Base-by-base conservation (phyloP, 805 yeast species). In the Clavispora phyllophila region DNA sequence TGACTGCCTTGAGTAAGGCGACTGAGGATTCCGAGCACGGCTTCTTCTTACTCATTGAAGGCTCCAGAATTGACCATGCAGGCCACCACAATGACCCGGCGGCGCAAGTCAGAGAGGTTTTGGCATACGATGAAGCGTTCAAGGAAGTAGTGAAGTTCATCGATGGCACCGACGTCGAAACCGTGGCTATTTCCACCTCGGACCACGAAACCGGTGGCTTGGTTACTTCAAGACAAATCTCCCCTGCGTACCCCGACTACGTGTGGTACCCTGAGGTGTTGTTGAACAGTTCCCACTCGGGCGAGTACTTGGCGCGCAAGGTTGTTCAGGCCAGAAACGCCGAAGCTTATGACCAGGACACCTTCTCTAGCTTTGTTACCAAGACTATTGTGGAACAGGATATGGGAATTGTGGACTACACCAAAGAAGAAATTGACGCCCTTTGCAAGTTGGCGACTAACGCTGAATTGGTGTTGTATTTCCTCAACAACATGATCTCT, bases 121-220 rank as follows among this genome's bases (percentile, higher is more conserved):
- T 89, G 53, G 96, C 95, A 2, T 90, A 81, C 61, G 95, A 87
- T 60, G 79, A 78, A 46, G 89, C 96, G 3, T 87, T 86, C 65
- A 63, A 75, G 47, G 84, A 87, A 9, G 96, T 83, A 2, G 63
- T 78, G 41, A 79, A 85, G 33, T 88, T 79, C 60, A 86, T 84
- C 29, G 80, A 83, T 51, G 58, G 71, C 8, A 57, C 84, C 2
- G 87, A 84, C 39, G 80, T 76, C 10, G 96, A 88, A 53, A 87
- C 96, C 3, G 70, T 84, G 36, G 75, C 87, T 32, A 70, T 90
- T 33, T 80, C 91, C 20, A 88, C 96, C 2, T 84, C 95, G 19
- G 97, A 90, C 62, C 98, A 90, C 68, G 98, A 90, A 62, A 90
- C 97, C 20, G 98, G 98, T 48, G 98, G 97, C 0, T 72, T 90